Base-by-base conservation (phyloP, 2,329 filamentous ascomycete species). In the Corinectria fuckeliana region DNA sequence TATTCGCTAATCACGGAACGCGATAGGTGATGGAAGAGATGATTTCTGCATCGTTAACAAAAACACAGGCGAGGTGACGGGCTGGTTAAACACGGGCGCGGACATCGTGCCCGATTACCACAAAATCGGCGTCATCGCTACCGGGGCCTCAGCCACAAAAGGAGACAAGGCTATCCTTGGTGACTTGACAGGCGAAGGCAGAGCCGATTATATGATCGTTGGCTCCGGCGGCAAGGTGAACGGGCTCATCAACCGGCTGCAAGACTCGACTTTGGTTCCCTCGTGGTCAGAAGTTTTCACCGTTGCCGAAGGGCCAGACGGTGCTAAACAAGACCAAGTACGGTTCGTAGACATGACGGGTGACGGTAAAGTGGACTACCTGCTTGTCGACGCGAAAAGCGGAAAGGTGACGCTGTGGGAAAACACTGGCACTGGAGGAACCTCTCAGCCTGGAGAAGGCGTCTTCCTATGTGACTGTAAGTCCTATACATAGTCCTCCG, bases 321-420 rank as follows among this genome's bases (percentile, higher is more conserved):
- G 51, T 10, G 42, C 30, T 11, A n/a, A 53, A 51, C 23, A 64
- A 64, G 26, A 23, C 56, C 8, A 55, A 25, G 51, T 55, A 9
- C 11, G 26, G 2, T 63, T 64, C 6, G 56, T 57, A 3, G 62
- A 64, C 4, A 52, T 64, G 0, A 55, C 60, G 3, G 62, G 62
- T 18, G 62, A 64, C 3, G 25, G 49, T 0, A 64, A 58, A 26
- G 57, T 53, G 0, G 61, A 64, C 1, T 64, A 64, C 0, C 55
- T 64, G 28, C 28, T 20, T 8, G 21, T 47, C 13, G 26, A 26
- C 8, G 32, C 6, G 7, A 16, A 28, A 10, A 23, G 11, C 2
- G 30, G 39, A 1, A 30, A 32, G 10, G n/a, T 55, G 3, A 36
- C 38, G 5, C 11, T 55, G 2, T 55, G 51, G 51, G 13, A 36